Evolutionary conservation across 352 stramenopile species (phyloP).

Genomic region (Detonula confervacea): DNA sequence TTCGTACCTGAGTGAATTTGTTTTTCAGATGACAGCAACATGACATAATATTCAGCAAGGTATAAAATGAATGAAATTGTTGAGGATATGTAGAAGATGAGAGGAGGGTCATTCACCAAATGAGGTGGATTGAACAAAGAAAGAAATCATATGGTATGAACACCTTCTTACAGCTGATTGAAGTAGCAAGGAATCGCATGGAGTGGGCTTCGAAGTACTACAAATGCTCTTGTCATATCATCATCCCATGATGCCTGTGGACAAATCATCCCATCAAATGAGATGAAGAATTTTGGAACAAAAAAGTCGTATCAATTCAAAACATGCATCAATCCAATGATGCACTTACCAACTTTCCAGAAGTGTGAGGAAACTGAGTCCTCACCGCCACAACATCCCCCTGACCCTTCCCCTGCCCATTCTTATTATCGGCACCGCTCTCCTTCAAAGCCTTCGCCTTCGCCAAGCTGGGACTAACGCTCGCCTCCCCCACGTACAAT

Average conservation of each 20-base stretch:
- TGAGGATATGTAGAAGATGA: too few relatives aligned
- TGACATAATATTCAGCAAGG: neutral
- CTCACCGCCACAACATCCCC: conserved; percentile 30
- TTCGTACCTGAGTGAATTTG: conserved; percentile 40
- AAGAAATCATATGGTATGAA: neutral
- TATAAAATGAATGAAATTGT: too few relatives aligned
- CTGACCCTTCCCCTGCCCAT: neutral
- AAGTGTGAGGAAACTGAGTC: conserved; percentile 54
- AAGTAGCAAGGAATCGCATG: conserved; percentile 58
- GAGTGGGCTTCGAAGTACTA: conserved; percentile 59
- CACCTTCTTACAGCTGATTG: conserved; percentile 46
- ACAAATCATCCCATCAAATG: conserved; percentile 2
- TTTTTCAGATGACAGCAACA: neutral
- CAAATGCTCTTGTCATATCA: conserved; percentile 37
- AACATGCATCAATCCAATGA: too few relatives aligned
- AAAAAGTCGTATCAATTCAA: too few relatives aligned
- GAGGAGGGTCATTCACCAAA: too few relatives aligned
- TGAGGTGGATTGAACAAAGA: too few relatives aligned
- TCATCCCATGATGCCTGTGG: conserved; percentile 50
- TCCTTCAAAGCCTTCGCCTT: conserved; percentile 15
- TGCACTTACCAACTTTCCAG: conserved; percentile 54
- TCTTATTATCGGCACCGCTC: neutral
- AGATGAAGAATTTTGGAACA: too few relatives aligned
- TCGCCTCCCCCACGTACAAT: conserved; percentile 46
- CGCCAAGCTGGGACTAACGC: conserved; percentile 24